A percentile compares a stretch with the other conserved stretches of the same genome.
Conservation (phyloP, 306 rosid species). For the Cicer chorassanicum region DNA sequence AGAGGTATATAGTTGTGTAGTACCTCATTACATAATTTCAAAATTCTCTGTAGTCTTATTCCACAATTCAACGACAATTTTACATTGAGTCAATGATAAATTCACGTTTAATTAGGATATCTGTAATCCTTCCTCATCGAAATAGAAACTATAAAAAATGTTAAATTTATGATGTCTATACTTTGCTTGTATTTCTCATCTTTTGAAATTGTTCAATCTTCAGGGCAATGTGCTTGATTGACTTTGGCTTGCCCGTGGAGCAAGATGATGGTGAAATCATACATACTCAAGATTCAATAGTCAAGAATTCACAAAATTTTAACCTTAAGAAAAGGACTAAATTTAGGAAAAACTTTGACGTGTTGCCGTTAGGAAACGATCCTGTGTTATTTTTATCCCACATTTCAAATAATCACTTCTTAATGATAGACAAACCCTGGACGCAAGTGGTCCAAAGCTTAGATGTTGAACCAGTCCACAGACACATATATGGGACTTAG, state of each 20-base stretch:
- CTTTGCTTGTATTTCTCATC: constrained; percentile 39
- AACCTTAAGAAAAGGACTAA: constrained; percentile 59
- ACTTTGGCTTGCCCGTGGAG: constrained; percentile 80
- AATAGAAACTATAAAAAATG: background rate
- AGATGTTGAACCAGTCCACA: constrained; percentile 83
- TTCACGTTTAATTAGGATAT: background rate
- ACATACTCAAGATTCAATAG: constrained; percentile 56
- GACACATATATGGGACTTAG: constrained; percentile 83
- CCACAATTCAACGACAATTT: background rate
- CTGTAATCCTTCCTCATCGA: background rate
- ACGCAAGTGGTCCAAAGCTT: constrained; percentile 77
- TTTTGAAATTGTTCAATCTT: constrained; percentile 38
- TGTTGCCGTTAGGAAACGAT: constrained; percentile 59
- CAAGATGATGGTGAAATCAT: constrained; percentile 64
- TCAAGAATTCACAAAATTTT: constrained; percentile 52
- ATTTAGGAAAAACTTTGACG: constrained; percentile 72
- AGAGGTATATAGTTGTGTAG: no score
- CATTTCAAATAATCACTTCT: constrained; percentile 67
- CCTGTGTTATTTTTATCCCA: constrained; percentile 78
- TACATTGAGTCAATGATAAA: background rate
- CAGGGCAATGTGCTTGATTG: constrained; percentile 97
- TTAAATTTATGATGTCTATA: background rate
- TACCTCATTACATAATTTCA: no score
- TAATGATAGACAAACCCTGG: constrained; percentile 92
- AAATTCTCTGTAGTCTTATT: no score